Percentiles rank a stretch among this genome's conserved stretches.
These are phyloP conservation scores for Lichtheimia ramosa DNA, from an alignment of 371 early-diverging fungal genomes.

Conservation along the genomic window DNA sequence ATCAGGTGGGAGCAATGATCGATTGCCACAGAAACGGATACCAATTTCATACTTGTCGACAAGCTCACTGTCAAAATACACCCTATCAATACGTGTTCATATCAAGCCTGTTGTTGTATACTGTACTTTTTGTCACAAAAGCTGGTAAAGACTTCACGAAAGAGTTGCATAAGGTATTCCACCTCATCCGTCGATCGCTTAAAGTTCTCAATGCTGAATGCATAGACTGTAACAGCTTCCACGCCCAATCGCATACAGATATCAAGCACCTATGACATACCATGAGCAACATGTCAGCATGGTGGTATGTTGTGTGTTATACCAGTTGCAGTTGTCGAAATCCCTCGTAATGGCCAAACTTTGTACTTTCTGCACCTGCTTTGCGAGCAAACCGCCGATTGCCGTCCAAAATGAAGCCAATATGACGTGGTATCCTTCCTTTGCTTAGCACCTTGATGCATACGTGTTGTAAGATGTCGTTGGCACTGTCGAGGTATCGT, in stretches of 20 bases:
- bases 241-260: constrained; percentile 88
- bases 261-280: constrained; percentile 68
- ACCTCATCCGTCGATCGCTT: constrained; percentile 92
- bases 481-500: no score
- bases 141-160: constrained; percentile 73
- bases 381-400: constrained; percentile 93
- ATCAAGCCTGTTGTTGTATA: not conserved
- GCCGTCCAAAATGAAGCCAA: constrained; percentile 99
- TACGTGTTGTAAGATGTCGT: no score
- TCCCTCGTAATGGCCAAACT: constrained; percentile 84
- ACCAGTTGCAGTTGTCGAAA: constrained; percentile 76
- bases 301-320: constrained; percentile 4
- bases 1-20: constrained; percentile 60
- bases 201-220: constrained; percentile 98
- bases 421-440: constrained; percentile 91
- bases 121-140: constrained; percentile 72
- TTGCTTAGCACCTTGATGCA: constrained; percentile 51
- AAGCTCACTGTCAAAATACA: constrained; percentile 58
- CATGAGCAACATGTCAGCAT: not conserved
- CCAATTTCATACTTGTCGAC: constrained; percentile 73
- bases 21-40: constrained; percentile 84
- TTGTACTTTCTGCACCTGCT: constrained; percentile 41
- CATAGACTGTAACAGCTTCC: constrained; percentile 93
- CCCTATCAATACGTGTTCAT: not conserved
- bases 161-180: constrained; percentile 84